Evolutionary conservation across 495 filamentous ascomycete species (phyloP).

Genomic region (Glonium stellatum): DNA sequence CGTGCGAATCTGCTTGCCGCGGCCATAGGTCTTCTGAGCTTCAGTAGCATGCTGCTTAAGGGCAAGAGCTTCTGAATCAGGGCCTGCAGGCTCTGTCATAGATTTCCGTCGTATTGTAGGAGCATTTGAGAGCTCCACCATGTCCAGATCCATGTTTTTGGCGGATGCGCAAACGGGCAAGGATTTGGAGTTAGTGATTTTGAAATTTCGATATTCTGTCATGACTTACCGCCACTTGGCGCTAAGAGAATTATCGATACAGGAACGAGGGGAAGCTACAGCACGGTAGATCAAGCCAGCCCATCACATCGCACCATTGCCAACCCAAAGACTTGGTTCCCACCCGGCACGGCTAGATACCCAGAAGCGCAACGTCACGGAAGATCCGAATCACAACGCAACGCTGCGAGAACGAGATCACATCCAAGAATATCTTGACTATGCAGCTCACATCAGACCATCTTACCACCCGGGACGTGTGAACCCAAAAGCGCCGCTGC

Average conservation of each 20-base stretch:
- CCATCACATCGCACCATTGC: too few species aligned
- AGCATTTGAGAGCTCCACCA: constrained; percentile 2
- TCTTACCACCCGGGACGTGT: too few species aligned
- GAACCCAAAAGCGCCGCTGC: too few species aligned
- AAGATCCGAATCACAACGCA: too few species aligned
- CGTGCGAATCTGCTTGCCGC: constrained; percentile 61
- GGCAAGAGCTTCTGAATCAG: constrained; percentile 28
- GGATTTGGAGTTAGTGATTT: not conserved
- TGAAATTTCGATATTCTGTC: not conserved
- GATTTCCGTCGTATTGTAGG: constrained; percentile 13
- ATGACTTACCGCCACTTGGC: not conserved
- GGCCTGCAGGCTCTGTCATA: constrained; percentile 12
- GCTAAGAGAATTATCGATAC: not conserved
- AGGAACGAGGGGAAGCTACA: too few species aligned
- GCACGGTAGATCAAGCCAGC: too few species aligned
- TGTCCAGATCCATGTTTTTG: constrained; percentile 7
- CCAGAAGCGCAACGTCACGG: too few species aligned
- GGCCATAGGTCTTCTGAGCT: constrained; percentile 74
- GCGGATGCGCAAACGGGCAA: not conserved
- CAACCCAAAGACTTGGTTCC: too few species aligned
- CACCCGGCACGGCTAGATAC: too few species aligned
- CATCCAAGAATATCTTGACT: too few species aligned
- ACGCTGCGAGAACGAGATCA: too few species aligned
- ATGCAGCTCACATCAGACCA: too few species aligned
- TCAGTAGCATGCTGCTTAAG: constrained; percentile 37